phyloP scores from a whole-genome alignment of 257 asterid species.

The Jacaranda mimosifolia region DNA sequence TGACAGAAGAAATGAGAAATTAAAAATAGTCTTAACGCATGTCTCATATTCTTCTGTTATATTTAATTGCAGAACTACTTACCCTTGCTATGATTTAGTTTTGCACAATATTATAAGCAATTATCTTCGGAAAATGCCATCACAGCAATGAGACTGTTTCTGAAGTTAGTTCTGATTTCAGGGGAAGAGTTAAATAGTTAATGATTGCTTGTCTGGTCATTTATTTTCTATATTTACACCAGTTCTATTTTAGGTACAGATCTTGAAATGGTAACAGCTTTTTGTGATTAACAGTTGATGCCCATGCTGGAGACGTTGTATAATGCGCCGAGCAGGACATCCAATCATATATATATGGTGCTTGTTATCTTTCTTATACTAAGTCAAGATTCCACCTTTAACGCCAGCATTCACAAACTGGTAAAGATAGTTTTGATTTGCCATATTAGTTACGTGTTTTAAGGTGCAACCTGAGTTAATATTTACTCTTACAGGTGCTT shows the following conservation, averaged over 20 bases:
- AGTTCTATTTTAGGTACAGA: constrained; percentile 19
- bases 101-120: not conserved
- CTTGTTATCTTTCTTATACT: constrained; percentile 85
- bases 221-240: constrained; percentile 11
- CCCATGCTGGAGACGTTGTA: constrained; percentile 94
- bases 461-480: constrained; percentile 34
- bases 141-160: constrained; percentile 1
- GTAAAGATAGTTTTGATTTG: constrained; percentile 47
- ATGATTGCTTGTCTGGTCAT: constrained; percentile 14
- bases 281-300: constrained; percentile 71
- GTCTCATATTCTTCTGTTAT: not conserved
- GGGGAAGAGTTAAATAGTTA: not conserved
- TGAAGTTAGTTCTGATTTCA: constrained; percentile 7
- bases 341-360: constrained; percentile 96
- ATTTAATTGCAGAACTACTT: not conserved
- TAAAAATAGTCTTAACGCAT: not conserved
- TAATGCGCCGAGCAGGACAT: constrained; percentile 79
- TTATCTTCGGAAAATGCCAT: not conserved
- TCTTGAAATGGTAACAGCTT: constrained; percentile 35
- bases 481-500: constrained; percentile 60
- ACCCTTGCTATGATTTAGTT: not conserved
- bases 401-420: constrained; percentile 84
- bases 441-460: constrained; percentile 15
- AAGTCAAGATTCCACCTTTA: constrained; percentile 95
- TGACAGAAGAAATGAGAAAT: not conserved